Conservation (phyloP, 805 yeast species). For the Nakazawaea ernobii region DNA sequence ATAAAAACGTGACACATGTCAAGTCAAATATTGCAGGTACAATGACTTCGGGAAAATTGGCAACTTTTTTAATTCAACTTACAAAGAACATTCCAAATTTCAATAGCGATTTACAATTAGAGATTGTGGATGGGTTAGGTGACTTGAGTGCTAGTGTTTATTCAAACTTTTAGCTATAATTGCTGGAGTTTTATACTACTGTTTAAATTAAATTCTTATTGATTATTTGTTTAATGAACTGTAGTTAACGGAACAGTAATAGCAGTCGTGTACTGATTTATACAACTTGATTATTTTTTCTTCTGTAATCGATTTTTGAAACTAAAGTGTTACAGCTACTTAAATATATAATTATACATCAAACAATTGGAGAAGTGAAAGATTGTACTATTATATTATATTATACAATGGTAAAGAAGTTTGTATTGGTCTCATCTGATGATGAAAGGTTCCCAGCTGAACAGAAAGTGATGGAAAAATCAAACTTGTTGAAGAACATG, state of each 20-base stretch:
- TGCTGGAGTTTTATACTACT: too few relatives aligned
- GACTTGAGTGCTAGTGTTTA: constrained; percentile 89
- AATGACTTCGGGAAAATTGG: constrained; percentile 37
- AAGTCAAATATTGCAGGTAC: constrained; percentile 8
- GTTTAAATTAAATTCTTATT: too few relatives aligned
- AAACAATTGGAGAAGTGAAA: too few relatives aligned
- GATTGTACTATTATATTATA: too few relatives aligned
- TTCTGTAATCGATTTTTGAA: too few relatives aligned
- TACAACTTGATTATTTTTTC: too few relatives aligned
- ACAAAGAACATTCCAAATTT: constrained; percentile 43
- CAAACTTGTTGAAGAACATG: constrained; percentile 81
- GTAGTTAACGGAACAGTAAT: too few relatives aligned
- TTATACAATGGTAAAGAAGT: constrained; percentile 3
- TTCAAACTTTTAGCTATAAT: constrained; percentile 62
- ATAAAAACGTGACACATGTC: constrained; percentile 4
- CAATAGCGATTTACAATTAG: constrained; percentile 32
- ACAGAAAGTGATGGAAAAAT: constrained; percentile 78
- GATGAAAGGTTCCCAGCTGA: constrained; percentile 76
- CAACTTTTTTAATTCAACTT: constrained; percentile 63
- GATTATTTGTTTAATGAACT: too few relatives aligned
- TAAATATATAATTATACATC: too few relatives aligned
- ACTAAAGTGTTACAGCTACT: too few relatives aligned
- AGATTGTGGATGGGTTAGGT: constrained; percentile 58
- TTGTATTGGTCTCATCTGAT: constrained; percentile 62
- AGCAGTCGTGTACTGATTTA: too few relatives aligned